Evolutionary conservation across 2,329 filamentous ascomycete genomes (phyloP).

Genomic region (Zymoseptoria tritici): DNA sequence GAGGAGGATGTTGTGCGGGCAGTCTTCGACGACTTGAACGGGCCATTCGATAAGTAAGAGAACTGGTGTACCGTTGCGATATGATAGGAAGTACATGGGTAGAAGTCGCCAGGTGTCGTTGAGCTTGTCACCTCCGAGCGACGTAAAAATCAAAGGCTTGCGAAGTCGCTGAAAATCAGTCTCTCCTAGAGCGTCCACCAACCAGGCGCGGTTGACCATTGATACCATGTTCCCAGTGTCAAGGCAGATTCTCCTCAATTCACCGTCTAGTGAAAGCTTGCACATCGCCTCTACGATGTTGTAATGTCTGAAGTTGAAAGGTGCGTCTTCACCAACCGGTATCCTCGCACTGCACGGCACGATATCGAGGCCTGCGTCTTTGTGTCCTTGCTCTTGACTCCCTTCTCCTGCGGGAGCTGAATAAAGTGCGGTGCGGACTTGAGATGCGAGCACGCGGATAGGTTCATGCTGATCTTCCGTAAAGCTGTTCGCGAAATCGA

Average conservation of each 20-base stretch:
- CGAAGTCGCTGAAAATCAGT: background rate
- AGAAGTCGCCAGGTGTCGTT: background rate
- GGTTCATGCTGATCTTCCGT: background rate
- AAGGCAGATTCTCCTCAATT: background rate
- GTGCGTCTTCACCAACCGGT: background rate
- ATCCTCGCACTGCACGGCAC: background rate
- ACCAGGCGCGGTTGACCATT: background rate
- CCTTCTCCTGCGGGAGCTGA: background rate
- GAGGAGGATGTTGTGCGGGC: background rate
- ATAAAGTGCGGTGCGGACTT: background rate
- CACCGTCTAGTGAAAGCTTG: background rate
- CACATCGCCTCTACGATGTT: background rate
- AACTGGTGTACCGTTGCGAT: background rate
- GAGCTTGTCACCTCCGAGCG: background rate
- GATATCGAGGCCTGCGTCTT: background rate
- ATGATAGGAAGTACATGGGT: background rate
- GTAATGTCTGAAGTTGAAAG: background rate
- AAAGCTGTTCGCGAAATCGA: background rate
- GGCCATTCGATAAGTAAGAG: background rate
- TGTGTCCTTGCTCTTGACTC: background rate
- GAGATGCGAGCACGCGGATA: background rate
- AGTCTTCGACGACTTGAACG: background rate
- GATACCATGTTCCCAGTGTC: background rate
- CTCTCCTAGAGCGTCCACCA: background rate
- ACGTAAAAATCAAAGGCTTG: background rate